Conservation (phyloP, 2,329 filamentous ascomycete species). For the Fonsecaea erecta region DNA sequence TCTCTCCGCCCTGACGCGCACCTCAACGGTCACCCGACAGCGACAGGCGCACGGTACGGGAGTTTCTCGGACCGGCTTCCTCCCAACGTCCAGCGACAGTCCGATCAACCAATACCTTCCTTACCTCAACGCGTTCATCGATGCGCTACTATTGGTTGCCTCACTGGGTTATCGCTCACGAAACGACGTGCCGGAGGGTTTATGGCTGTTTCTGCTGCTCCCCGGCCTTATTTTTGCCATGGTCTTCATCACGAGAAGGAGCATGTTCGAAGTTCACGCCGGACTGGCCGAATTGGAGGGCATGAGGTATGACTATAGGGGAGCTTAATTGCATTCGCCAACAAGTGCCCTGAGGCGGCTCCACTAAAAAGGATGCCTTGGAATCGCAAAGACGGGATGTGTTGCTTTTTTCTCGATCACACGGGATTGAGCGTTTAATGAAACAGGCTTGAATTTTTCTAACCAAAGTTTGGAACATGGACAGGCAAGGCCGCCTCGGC, state of each 20-base stretch:
- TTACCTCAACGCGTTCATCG: constrained; percentile 31
- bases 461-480: neutral
- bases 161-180: constrained; percentile 21
- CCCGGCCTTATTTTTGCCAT: constrained; percentile 33
- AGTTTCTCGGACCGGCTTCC: neutral
- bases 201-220: constrained; percentile 37
- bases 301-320: constrained; percentile 38
- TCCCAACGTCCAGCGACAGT: constrained; percentile 18
- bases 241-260: constrained; percentile 32
- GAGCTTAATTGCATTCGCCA: constrained; percentile 28
- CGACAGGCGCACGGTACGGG: constrained; percentile 10
- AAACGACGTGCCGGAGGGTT: constrained; percentile 27
- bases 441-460: neutral
- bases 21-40: constrained; percentile 1
- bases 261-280: constrained; percentile 34
- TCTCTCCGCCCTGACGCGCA: neutral
- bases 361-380: neutral
- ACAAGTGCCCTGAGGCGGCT: neutral
- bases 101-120: constrained; percentile 31
- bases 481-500: neutral
- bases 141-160: constrained; percentile 27
- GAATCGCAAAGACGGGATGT: neutral
- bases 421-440: neutral
- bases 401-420: neutral
- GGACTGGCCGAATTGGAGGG: constrained; percentile 33